Evolutionary conservation across 139 green algal species (phyloP).

Genomic region (Auxenochlorella pyrenoidosa): DNA sequence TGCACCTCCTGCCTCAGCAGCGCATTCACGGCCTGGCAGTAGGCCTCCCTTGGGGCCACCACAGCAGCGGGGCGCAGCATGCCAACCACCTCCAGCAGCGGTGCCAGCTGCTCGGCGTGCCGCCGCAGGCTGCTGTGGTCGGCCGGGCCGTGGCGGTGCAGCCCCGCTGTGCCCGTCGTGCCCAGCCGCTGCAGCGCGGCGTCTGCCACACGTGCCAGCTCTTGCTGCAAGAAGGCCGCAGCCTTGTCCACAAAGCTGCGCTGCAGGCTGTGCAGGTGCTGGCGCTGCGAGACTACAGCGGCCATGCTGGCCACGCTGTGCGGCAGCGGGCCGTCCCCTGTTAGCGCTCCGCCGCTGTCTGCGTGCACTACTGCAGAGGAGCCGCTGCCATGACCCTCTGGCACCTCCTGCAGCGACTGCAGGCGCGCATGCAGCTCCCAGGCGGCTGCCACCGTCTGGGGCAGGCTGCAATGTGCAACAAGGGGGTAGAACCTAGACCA

Average conservation of each 20-base stretch:
- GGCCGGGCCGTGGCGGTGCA: background rate
- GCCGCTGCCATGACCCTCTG: background rate
- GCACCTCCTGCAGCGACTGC: constrained; percentile 31
- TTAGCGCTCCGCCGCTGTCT: constrained; percentile 1
- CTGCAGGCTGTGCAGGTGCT: constrained; percentile 43
- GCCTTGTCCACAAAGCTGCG: constrained; percentile 28
- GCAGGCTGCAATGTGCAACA: constrained; percentile 23
- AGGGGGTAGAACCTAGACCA: background rate
- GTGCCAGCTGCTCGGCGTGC: constrained; percentile 31
- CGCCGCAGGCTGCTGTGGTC: constrained; percentile 32
- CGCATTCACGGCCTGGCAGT: constrained; percentile 50
- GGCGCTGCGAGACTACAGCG: constrained; percentile 45
- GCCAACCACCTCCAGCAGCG: constrained; percentile 50
- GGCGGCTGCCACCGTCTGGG: constrained; percentile 19
- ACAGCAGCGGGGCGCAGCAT: constrained; percentile 37
- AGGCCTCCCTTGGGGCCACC: constrained; percentile 38
- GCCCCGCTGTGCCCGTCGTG: background rate
- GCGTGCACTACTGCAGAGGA: background rate
- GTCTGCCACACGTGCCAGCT: constrained; percentile 39
- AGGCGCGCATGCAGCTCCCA: constrained; percentile 51
- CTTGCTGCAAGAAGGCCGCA: constrained; percentile 9
- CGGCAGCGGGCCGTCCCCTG: background rate
- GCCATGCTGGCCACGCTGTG: constrained; percentile 14
- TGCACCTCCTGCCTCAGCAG: constrained; percentile 51
- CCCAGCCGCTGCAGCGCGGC: constrained; percentile 13